Evolutionary conservation across 2,329 filamentous ascomycete genomes (phyloP).

Genomic region (Fusarium aywerte): DNA sequence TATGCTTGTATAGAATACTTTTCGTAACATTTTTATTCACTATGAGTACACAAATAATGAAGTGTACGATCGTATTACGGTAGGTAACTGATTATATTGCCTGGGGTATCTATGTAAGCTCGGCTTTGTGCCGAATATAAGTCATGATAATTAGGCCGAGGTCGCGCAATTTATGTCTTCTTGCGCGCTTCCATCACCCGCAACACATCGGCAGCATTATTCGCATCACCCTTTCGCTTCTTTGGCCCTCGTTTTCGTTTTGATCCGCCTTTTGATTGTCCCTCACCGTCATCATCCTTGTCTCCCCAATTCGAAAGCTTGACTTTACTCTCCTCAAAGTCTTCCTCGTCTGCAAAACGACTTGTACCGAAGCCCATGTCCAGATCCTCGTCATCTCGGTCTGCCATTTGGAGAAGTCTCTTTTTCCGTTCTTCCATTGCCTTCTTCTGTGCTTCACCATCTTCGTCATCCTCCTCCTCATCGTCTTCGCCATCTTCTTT

Average conservation of each 20-base stretch:
- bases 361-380: conserved; percentile 95
- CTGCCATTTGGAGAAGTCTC: conserved; percentile 77
- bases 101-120: conserved; percentile 20
- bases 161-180: conserved; percentile 38
- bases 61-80: background rate
- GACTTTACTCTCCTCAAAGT: conserved; percentile 74
- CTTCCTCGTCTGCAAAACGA: conserved; percentile 87
- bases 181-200: conserved; percentile 75
- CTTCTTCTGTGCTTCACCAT: conserved; percentile 57
- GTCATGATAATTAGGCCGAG: conserved; percentile 25
- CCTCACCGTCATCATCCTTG: conserved; percentile 60
- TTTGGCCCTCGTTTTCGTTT: conserved; percentile 77
- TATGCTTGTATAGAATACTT: background rate
- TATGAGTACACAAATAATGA: background rate
- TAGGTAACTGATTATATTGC: background rate
- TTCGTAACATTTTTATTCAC: background rate
- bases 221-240: conserved; percentile 81
- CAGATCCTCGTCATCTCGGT: conserved; percentile 88
- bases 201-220: conserved; percentile 84
- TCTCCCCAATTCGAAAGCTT: conserved; percentile 75
- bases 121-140: conserved; percentile 11
- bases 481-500: conserved; percentile 46
- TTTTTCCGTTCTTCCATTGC: conserved; percentile 75
- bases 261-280: conserved; percentile 56
- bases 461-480: conserved; percentile 47